These are phyloP conservation scores for Chlamydomonas schloesseri DNA, from an alignment of 139 green algal genomes.

Conservation along the genomic window DNA sequence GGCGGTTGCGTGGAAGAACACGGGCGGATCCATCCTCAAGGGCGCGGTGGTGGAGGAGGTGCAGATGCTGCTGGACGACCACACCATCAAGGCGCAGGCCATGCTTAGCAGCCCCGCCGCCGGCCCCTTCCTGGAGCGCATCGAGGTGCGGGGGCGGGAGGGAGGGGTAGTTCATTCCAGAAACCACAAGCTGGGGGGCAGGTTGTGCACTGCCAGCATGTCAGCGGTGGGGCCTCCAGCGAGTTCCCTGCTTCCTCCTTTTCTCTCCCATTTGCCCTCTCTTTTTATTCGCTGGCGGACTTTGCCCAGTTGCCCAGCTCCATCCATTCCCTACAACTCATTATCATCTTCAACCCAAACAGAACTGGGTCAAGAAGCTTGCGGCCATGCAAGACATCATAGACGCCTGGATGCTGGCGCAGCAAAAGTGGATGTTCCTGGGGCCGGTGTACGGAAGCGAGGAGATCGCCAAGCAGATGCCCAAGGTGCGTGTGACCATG, in stretches of 20 bases:
- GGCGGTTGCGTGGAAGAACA: slow-evolving; percentile 66
- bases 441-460: slow-evolving; percentile 65
- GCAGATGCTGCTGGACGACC: slow-evolving; percentile 74
- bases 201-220: too few relatives aligned
- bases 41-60: slow-evolving; percentile 68
- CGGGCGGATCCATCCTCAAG: slow-evolving; percentile 71
- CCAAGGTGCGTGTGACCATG: slow-evolving; percentile 51
- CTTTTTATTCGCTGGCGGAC: too few relatives aligned
- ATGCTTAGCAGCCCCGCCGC: slow-evolving; percentile 74
- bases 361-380: slow-evolving; percentile 60
- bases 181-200: too few relatives aligned
- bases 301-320: too few relatives aligned
- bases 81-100: slow-evolving; percentile 73
- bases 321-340: too few relatives aligned
- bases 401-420: slow-evolving; percentile 59
- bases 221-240: too few relatives aligned
- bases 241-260: too few relatives aligned
- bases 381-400: slow-evolving; percentile 61
- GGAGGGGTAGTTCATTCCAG: too few relatives aligned
- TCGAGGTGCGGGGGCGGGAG: slow-evolving; percentile 21
- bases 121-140: slow-evolving; percentile 63
- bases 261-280: too few relatives aligned
- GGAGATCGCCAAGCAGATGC: slow-evolving; percentile 64
- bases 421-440: slow-evolving; percentile 74
- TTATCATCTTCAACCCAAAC: too few relatives aligned